Base-by-base conservation (phyloP, 2,329 filamentous ascomycete genomes). In the Karstenula rhodostoma region DNA sequence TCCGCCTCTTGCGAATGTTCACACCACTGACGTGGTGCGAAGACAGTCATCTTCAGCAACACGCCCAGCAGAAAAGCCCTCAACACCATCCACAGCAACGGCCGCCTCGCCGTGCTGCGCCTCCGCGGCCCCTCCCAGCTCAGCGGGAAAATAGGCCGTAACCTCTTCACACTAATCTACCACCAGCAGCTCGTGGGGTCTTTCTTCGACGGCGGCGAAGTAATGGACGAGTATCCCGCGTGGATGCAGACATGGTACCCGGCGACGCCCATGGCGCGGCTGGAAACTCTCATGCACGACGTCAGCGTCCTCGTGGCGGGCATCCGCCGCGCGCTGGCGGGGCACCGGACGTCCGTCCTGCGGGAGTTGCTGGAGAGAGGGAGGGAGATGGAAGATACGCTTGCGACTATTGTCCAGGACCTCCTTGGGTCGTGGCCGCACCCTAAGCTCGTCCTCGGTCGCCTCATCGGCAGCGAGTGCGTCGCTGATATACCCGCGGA, bases 151-250 rank as follows among this genome's bases (percentile, higher is more conserved):
- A 27, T 43, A 2, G 53, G 53, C 2, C 53, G 42, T 37, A 47
- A 56, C 23, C 43, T 56, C 15, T 56, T 56, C 32, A 44, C 42
- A n/a, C 53, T 56, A 15, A 22, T 56, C 19, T 56, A 56, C 43
- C 53, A 56, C n/a, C 43, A 56, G 22, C 53, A 56, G 27, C 53
- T 56, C 12, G 32, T 56, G 13, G 43, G 43, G 5, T 56, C 53
- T 1, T 49, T 56, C n/a, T 22, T 25, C 32, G 43, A 40, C 17
- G 37, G 51, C 23, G 53, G 42, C 2, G 4, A 9, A 3, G 8
- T 40, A 19, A 25, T 56, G 23, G 29, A 35, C 10, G 53, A 56
- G 17, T 56, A 25, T 27, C 53, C 53, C 8, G 15, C n/a, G 8
- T 56, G 53, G 53, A 48, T 56, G 22, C 25, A 29, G 10, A 8